These are phyloP conservation scores for Beauveria pseudobassiana DNA, from an alignment of 2,329 filamentous ascomycete genomes.

Conservation along the genomic window DNA sequence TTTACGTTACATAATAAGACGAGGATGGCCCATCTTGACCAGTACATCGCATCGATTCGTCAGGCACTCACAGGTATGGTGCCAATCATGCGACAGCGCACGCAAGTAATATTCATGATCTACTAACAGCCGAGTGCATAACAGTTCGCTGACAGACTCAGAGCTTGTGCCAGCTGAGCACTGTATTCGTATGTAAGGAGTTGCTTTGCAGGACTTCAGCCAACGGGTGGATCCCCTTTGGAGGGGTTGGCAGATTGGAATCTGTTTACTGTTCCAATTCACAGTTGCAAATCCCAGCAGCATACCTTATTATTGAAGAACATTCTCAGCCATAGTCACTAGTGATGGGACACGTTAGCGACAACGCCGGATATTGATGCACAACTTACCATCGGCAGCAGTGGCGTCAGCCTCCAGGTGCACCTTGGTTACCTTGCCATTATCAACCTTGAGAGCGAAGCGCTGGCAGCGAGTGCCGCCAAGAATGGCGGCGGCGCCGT, in stretches of 20 bases:
- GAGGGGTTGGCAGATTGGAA: background rate
- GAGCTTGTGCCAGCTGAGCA: background rate
- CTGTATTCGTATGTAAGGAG: background rate
- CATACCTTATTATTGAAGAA: conserved; percentile 27
- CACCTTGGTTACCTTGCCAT: conserved; percentile 75
- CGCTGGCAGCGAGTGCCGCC: conserved; percentile 79
- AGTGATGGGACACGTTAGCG: conserved; percentile 16
- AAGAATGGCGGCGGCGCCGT: conserved; percentile 64
- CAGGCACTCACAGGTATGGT: background rate
- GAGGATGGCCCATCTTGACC: background rate
- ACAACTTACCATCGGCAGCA: conserved; percentile 60
- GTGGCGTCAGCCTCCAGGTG: conserved; percentile 87
- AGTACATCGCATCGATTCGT: background rate
- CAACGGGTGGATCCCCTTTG: background rate
- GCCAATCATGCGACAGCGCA: background rate
- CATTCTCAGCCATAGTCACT: conserved; percentile 47
- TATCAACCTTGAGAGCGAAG: conserved; percentile 74
- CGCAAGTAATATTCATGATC: background rate
- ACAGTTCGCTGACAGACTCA: background rate
- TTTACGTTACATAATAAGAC: background rate
- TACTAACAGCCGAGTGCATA: background rate
- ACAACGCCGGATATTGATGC: background rate
- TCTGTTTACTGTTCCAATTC: background rate
- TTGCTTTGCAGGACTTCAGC: background rate
- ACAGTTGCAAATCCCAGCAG: background rate